These are phyloP conservation scores for Suhomyces taliae DNA, from an alignment of 1,139 yeast species.

Conservation along the genomic window DNA sequence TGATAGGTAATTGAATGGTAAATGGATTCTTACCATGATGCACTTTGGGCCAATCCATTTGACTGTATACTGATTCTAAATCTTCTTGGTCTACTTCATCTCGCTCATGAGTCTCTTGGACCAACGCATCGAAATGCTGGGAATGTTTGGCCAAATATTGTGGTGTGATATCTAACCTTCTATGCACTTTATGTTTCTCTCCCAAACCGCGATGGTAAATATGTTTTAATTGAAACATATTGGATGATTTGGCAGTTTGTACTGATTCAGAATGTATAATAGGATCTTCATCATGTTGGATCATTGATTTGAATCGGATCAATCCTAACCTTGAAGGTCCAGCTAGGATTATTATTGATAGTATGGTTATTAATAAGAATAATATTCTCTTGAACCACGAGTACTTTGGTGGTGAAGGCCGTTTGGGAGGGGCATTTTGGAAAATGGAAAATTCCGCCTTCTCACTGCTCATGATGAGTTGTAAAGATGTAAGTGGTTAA, in stretches of 20 bases:
- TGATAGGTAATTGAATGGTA: slow-evolving; percentile 35
- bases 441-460: not conserved
- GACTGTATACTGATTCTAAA: slow-evolving; percentile 28
- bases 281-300: not conserved
- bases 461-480: not conserved
- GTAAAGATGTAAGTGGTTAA: not conserved
- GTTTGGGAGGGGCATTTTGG: not conserved
- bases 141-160: slow-evolving; percentile 27
- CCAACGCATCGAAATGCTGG: slow-evolving; percentile 7
- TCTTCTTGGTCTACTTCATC: slow-evolving; percentile 13
- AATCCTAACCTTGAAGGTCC: not conserved
- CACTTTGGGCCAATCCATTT: slow-evolving; percentile 42
- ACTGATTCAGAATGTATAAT: not conserved
- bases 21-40: slow-evolving; percentile 44
- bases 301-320: not conserved
- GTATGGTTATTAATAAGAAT: not conserved
- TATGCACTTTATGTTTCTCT: slow-evolving; percentile 32
- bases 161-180: slow-evolving; percentile 49
- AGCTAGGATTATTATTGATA: not conserved
- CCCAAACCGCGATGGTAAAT: slow-evolving; percentile 56
- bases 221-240: slow-evolving; percentile 40
- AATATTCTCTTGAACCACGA: not conserved
- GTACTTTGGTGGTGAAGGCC: not conserved
- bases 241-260: not conserved
- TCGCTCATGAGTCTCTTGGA: slow-evolving; percentile 6